These are phyloP conservation scores for Phytophthora multivora DNA, from an alignment of 352 stramenopile genomes.

Conservation along the genomic window DNA sequence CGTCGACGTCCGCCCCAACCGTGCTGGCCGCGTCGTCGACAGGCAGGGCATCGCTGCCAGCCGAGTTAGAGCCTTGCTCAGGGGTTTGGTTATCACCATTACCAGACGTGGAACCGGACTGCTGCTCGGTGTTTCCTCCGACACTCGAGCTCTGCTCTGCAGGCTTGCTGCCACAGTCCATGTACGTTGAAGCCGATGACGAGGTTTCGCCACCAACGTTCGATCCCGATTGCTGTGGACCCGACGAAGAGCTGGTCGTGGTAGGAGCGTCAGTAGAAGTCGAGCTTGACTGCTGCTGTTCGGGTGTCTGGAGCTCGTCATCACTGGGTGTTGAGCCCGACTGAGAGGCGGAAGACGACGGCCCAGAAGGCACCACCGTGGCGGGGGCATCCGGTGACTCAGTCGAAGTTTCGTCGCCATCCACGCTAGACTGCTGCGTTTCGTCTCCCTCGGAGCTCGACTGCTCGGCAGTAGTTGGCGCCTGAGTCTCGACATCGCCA, in stretches of 20 bases:
- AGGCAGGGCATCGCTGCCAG: background rate
- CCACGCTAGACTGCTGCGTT: constrained; percentile 15
- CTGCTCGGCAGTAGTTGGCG: constrained; percentile 8
- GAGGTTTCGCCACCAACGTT: background rate
- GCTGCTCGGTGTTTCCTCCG: constrained; percentile 1
- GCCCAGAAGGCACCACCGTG: constrained; percentile 5
- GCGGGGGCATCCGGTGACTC: constrained; percentile 9
- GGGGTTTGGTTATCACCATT: constrained; percentile 1
- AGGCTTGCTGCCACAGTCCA: background rate
- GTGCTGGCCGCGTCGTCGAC: background rate
- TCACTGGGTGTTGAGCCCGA: background rate
- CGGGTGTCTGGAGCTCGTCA: background rate
- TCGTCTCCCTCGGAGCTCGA: constrained; percentile 9
- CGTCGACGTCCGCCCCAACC: background rate
- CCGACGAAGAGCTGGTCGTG: too few relatives aligned
- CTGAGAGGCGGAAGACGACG: constrained; percentile 1
- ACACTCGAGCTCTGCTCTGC: background rate
- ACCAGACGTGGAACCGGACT: constrained; percentile 2
- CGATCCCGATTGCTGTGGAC: too few relatives aligned
- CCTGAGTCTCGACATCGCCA: constrained; percentile 2
- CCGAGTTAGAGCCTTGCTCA: background rate
- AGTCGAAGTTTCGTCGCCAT: constrained; percentile 15
- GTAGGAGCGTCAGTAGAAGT: background rate
- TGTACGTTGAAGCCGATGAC: constrained; percentile 1
- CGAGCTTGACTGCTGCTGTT: background rate